These are phyloP conservation scores for Gentiana macrophylla DNA, from an alignment of 257 asterid genomes.

Conservation along the genomic window DNA sequence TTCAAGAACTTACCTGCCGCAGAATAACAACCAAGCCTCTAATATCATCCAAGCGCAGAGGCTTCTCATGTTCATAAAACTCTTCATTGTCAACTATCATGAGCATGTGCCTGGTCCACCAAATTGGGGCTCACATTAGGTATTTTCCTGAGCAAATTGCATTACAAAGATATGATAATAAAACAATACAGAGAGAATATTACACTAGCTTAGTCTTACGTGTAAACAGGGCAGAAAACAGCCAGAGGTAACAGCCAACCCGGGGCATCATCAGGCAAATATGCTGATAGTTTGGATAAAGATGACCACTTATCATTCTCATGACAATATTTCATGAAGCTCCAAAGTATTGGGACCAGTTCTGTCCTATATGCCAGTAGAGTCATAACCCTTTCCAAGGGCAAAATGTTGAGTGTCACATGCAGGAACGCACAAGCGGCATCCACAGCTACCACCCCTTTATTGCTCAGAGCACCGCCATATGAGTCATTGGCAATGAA, in stretches of 20 bases:
- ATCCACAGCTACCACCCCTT: slow-evolving; percentile 68
- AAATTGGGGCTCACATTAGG: slow-evolving; percentile 10
- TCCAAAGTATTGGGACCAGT: slow-evolving; percentile 78
- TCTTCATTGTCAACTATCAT: slow-evolving; percentile 90
- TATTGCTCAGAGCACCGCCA: slow-evolving; percentile 37
- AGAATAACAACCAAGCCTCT: slow-evolving; percentile 67
- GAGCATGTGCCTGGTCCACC: slow-evolving; percentile 81
- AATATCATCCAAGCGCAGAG: slow-evolving; percentile 70
- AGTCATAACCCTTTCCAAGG: slow-evolving; percentile 83
- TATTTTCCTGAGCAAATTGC: slow-evolving; percentile 11
- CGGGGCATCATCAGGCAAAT: slow-evolving; percentile 60
- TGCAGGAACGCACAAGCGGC: slow-evolving; percentile 87
- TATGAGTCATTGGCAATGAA: slow-evolving; percentile 26
- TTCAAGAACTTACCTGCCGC: slow-evolving; percentile 58
- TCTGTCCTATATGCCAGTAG: slow-evolving; percentile 89
- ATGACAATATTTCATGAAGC: slow-evolving; percentile 76
- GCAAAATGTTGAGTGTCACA: slow-evolving; percentile 64
- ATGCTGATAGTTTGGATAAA: slow-evolving; percentile 55
- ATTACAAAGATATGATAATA: slow-evolving; percentile 9
- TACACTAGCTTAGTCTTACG: slow-evolving; percentile 39
- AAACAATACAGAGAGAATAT: slow-evolving; percentile 5
- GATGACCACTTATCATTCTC: slow-evolving; percentile 68
- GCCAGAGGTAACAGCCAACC: slow-evolving; percentile 88
- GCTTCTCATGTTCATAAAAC: slow-evolving; percentile 93
- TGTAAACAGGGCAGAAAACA: slow-evolving; percentile 93